phyloP scores from a whole-genome alignment of 2,329 filamentous ascomycete species.

The Aciculosporium take region DNA sequence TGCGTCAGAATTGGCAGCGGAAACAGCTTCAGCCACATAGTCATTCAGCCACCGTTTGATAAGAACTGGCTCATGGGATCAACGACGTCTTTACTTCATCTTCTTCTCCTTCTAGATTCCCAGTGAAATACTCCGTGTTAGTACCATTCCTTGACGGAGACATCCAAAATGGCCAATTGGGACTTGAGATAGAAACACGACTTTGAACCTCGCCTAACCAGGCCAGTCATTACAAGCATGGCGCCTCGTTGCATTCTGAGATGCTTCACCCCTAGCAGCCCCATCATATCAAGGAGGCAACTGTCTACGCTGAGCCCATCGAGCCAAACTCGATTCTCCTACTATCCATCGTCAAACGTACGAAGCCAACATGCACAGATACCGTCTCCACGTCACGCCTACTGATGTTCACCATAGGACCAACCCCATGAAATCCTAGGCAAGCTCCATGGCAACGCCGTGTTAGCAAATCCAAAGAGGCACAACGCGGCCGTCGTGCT shows the following conservation, averaged over 20 bases:
- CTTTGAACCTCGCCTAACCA: background rate
- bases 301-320: constrained; percentile 7
- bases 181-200: background rate
- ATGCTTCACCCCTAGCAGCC: constrained; percentile 6
- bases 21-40: constrained; percentile 7
- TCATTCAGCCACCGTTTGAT: background rate
- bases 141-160: background rate
- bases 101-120: background rate
- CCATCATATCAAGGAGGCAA: constrained; percentile 3
- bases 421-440: constrained; percentile 9
- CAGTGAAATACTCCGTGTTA: no score
- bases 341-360: constrained; percentile 9
- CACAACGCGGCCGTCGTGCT: constrained; percentile 34
- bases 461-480: constrained; percentile 15
- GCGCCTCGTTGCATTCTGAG: constrained; percentile 10
- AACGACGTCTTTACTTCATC: background rate
- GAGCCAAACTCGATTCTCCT: constrained; percentile 11
- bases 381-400: background rate
- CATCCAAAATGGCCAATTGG: background rate
- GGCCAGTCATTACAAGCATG: constrained; percentile 9
- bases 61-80: background rate
- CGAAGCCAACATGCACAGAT: background rate
- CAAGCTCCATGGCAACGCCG: constrained; percentile 11
- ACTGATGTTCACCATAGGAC: constrained; percentile 4
- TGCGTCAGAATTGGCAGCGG: constrained; percentile 3